These are phyloP conservation scores for Melocanna baccifera DNA, from an alignment of 176 grass and related monocot genomes.

Conservation along the genomic window DNA sequence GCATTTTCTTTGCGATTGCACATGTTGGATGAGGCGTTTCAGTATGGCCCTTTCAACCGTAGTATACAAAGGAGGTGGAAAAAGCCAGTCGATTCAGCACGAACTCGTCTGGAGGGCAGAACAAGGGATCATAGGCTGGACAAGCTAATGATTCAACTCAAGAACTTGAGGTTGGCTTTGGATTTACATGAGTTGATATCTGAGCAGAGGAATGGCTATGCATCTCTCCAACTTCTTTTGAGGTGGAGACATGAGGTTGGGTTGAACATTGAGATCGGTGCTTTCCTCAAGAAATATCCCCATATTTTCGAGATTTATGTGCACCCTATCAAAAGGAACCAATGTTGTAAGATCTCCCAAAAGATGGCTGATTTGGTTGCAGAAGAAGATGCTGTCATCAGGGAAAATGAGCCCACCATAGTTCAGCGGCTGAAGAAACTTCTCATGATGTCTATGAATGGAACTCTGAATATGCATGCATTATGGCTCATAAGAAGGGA, in stretches of 20 bases:
- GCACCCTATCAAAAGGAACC: constrained; percentile 50
- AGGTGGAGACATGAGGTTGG: constrained; percentile 53
- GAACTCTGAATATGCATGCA: constrained; percentile 43
- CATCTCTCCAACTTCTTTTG: constrained; percentile 56
- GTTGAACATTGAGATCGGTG: constrained; percentile 47
- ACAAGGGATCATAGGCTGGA: constrained; percentile 62
- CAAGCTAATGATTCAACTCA: constrained; percentile 57
- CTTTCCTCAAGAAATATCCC: constrained; percentile 62
- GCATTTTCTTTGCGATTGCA: background rate
- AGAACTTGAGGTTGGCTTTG: constrained; percentile 49
- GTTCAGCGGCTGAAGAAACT: constrained; percentile 59
- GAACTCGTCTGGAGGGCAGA: constrained; percentile 54
- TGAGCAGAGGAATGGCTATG: constrained; percentile 54
- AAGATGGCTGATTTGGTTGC: constrained; percentile 49
- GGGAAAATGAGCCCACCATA: constrained; percentile 28
- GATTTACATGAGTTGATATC: constrained; percentile 46
- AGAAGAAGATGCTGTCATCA: constrained; percentile 45
- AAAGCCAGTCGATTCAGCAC: constrained; percentile 53
- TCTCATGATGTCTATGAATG: constrained; percentile 41
- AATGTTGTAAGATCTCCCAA: constrained; percentile 47
- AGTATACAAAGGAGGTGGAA: constrained; percentile 52
- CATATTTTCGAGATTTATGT: constrained; percentile 51
- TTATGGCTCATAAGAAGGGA: constrained; percentile 58
- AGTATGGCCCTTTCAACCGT: constrained; percentile 27
- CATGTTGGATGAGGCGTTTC: background rate